A percentile compares a stretch with the other conserved stretches of the same genome.
phyloP scores from a whole-genome alignment of 345 rosid species.

The Laguncularia racemosa region DNA sequence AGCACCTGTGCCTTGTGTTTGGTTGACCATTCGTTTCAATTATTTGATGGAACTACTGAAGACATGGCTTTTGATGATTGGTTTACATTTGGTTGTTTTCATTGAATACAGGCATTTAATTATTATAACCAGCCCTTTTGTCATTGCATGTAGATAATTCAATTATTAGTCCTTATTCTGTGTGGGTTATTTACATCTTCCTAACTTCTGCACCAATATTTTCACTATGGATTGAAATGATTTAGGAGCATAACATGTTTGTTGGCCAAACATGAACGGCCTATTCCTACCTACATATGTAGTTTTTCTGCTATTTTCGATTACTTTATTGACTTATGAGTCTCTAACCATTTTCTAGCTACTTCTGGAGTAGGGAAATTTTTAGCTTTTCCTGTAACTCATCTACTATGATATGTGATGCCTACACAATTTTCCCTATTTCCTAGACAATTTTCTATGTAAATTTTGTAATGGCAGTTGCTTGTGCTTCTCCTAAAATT shows the following conservation, averaged over 20 bases:
- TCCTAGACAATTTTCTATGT: no score
- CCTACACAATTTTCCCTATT: no score
- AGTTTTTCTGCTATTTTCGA: slow-evolving; percentile 1
- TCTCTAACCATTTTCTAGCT: not conserved
- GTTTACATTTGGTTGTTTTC: not conserved
- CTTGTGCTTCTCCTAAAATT: no score
- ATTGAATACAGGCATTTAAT: slow-evolving; percentile 2
- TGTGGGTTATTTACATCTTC: no score
- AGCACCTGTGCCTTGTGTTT: not conserved
- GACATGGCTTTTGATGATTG: slow-evolving; percentile 6
- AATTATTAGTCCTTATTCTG: no score
- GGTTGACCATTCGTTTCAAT: slow-evolving; percentile 11
- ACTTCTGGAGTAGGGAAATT: no score
- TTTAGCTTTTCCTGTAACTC: no score
- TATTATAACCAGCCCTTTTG: not conserved
- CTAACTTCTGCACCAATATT: not conserved
- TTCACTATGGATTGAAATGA: slow-evolving; percentile 22
- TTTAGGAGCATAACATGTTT: slow-evolving; percentile 32
- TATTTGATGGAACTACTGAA: slow-evolving; percentile 10
- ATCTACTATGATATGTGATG: no score
- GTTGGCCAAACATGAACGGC: slow-evolving; percentile 41
- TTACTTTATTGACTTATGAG: slow-evolving; percentile 1
- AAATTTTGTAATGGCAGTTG: no score
- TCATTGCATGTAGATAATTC: not conserved
- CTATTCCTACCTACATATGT: slow-evolving; percentile 9